Percentiles rank a stretch among this genome's conserved stretches.
These are phyloP conservation scores for Globisporangium cederbergense DNA, from an alignment of 352 stramenopile genomes.

Conservation along the genomic window DNA sequence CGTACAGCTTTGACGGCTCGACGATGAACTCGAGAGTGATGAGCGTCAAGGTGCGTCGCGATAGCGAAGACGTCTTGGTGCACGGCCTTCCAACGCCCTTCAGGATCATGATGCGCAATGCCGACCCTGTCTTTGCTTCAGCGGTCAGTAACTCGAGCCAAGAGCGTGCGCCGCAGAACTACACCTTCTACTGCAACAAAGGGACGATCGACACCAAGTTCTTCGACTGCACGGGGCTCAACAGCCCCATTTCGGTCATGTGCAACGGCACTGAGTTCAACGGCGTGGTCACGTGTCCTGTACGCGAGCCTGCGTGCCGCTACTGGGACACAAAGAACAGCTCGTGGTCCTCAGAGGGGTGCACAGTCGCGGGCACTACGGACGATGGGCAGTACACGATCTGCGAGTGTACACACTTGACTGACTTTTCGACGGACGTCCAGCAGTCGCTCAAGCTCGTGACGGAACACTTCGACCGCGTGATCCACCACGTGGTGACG, in stretches of 20 bases:
- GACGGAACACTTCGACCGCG: conserved; percentile 55
- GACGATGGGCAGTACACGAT: conserved; percentile 67
- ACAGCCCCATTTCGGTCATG: conserved; percentile 28
- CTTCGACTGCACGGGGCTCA: conserved; percentile 49
- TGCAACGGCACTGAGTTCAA: conserved; percentile 58
- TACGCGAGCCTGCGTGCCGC: conserved; percentile 39
- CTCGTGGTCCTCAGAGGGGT: conserved; percentile 61
- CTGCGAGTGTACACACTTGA: conserved; percentile 72
- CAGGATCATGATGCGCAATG: conserved; percentile 52
- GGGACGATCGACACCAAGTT: conserved; percentile 47
- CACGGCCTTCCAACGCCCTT: conserved; percentile 37
- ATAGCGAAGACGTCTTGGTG: conserved; percentile 32
- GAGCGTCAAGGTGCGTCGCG: conserved; percentile 49
- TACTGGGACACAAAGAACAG: conserved; percentile 51
- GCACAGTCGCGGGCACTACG: conserved; percentile 42
- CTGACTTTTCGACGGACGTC: conserved; percentile 68
- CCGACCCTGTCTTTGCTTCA: conserved; percentile 24
- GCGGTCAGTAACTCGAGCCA: conserved; percentile 6
- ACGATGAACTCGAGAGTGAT: conserved; percentile 56
- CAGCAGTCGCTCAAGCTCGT: conserved; percentile 53
- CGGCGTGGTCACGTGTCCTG: conserved; percentile 47
- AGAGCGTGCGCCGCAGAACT: conserved; percentile 21
- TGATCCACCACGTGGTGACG: conserved; percentile 55
- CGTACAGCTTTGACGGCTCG: conserved; percentile 47
- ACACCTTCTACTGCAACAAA: conserved; percentile 43